Conservation (phyloP, 768 basidiomycete species). For the Floccularia luteovirens region DNA sequence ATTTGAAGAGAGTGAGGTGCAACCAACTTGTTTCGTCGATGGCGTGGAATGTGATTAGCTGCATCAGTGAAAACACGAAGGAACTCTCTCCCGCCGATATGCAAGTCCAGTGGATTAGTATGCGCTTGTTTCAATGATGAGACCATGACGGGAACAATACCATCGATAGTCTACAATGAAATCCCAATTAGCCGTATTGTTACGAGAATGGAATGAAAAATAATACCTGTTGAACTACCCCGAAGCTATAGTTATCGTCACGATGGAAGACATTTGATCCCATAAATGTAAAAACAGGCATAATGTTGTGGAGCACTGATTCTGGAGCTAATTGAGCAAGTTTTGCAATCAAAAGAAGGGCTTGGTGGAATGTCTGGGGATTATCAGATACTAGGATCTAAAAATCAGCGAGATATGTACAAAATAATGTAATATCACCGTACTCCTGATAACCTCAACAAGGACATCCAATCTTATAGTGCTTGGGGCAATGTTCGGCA, state of each 20-base stretch:
- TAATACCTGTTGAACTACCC: conserved; percentile 83
- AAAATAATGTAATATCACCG: conserved; percentile 9
- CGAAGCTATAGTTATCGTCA: conserved; percentile 93
- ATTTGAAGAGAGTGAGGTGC: background rate
- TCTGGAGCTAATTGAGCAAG: conserved; percentile 82
- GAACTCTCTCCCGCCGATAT: conserved; percentile 70
- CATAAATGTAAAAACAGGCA: conserved; percentile 99
- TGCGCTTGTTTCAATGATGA: conserved; percentile 62
- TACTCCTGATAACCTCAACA: conserved; percentile 81
- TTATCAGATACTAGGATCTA: conserved; percentile 66
- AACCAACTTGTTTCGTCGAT: conserved; percentile 79
- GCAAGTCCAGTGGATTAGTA: conserved; percentile 47
- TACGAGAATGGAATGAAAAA: conserved; percentile 4
- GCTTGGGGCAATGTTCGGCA: conserved; percentile 42
- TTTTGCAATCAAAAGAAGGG: conserved; percentile 78
- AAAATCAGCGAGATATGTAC: conserved; percentile 3
- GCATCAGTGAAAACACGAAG: conserved; percentile 92
- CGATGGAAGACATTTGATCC: conserved; percentile 97
- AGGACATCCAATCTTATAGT: conserved; percentile 76
- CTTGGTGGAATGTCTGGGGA: conserved; percentile 93
- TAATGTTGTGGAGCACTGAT: conserved; percentile 87
- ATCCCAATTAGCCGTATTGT: background rate
- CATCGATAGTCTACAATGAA: conserved; percentile 71
- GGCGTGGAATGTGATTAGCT: conserved; percentile 83
- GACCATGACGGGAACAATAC: conserved; percentile 90